Evolutionary conservation across 2,329 filamentous ascomycete genomes (phyloP), one percentile per base, ranked within the genome.

Genomic region (Cladosporium phlei): DNA sequence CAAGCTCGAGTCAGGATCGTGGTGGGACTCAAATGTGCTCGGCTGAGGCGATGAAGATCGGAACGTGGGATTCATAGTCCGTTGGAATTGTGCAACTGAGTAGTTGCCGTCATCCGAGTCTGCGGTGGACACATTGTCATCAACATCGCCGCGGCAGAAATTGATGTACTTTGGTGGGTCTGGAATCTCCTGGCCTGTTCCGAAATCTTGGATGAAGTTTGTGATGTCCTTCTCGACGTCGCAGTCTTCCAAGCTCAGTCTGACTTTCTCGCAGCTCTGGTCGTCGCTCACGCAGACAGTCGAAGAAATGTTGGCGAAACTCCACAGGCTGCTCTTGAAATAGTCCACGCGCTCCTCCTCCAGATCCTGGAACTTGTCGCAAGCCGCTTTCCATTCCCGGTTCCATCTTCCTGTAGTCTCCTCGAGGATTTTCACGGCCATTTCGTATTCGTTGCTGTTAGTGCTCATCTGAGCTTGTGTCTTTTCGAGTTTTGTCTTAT

Each of bases 151-250:
- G 9, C 93, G 85, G 65, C 88, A 94, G 67, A 97, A 98, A 72
- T 98, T 96, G 79, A 98, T 96, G 66, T 96, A 98, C 66, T 89
- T 96, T 33, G 93, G 93, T 19, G 93, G 82, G 65, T 96, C 93
- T 1, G 93, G 94, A 37, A 98, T 98, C 66, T 98, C 94, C 66
- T 97, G 91, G 4, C 93, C 90, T 2, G 93, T 98, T 17, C 91
- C 91, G 54, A 72, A 79, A 38, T 95, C 89, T 52, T 78, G 85
- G 69, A 98, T 98, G 71, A 98, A 98, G 52, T 69, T 73, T 17
- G 81, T 71, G 52, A 98, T 96, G 64, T 98, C 94, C 66, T 91
- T 95, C 66, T 96, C 90, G 2, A 98, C 93, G 59, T 98, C 93
- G 70, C 94, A 95, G 61, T 87, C 86, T 69, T 98, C 94, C 2